These are phyloP conservation scores for Umbelopsis sp. DNA, from an alignment of 371 early-diverging fungal genomes.

Conservation along the genomic window DNA sequence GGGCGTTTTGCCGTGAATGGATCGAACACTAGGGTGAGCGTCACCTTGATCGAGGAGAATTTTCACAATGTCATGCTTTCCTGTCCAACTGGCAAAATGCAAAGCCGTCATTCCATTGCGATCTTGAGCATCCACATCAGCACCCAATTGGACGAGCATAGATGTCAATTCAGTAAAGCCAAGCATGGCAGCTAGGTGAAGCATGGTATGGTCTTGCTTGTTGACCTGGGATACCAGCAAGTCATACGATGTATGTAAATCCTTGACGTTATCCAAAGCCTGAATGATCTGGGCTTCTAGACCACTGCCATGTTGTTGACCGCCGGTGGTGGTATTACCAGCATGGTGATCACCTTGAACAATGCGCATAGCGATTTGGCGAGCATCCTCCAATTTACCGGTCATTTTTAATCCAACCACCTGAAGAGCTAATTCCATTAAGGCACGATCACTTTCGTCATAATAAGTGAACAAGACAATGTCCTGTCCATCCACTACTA, in stretches of 20 bases:
- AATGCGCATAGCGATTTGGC: constrained; percentile 72
- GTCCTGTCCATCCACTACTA: constrained; percentile 50
- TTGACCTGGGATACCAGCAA: constrained; percentile 39
- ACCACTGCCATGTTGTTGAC: not conserved
- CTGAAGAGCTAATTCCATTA: constrained; percentile 83
- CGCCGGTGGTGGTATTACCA: constrained; percentile 27
- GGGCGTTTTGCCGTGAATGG: constrained; percentile 34
- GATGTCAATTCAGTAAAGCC: constrained; percentile 33
- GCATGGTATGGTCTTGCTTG: constrained; percentile 48
- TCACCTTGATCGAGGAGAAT: constrained; percentile 33
- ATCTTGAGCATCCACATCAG: constrained; percentile 33
- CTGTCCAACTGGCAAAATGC: constrained; percentile 30
- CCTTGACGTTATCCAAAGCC: constrained; percentile 40
- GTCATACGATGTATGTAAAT: constrained; percentile 2
- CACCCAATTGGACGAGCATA: constrained; percentile 36
- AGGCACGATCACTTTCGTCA: constrained; percentile 76
- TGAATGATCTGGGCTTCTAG: constrained; percentile 37
- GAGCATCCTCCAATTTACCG: constrained; percentile 70
- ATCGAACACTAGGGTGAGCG: constrained; percentile 36
- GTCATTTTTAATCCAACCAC: constrained; percentile 83
- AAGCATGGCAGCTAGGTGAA: constrained; percentile 47
- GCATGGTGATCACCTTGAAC: constrained; percentile 58
- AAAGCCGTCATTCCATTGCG: constrained; percentile 37
- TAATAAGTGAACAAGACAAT: constrained; percentile 66
- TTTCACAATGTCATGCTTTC: constrained; percentile 29